Base-by-base conservation (phyloP, 1,139 yeast species). In the Starmera stellimalicola region DNA sequence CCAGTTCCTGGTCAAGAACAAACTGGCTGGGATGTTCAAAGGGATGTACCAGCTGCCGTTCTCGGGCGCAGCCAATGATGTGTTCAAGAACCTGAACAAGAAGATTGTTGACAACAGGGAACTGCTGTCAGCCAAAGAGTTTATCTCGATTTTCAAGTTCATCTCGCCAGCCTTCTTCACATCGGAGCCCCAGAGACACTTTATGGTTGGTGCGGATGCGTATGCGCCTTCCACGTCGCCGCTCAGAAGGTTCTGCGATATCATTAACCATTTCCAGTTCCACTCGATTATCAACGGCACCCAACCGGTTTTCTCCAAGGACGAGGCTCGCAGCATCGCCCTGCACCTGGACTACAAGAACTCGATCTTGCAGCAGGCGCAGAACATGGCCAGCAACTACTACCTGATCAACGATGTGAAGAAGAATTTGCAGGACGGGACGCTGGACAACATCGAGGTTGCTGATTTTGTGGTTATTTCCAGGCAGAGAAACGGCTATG, bases 151-250 rank as follows among this genome's bases (percentile, higher is more conserved):
- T 37, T 35, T 64, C 44, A 48, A 63, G 43, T 45, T 59, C 38
- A 37, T 69, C 51, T 49, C 62, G 11, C 60, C 63, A 23, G 66
- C 76, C 16, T 54, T 55, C 19, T 57, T 68, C 33, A 51, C 72
- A 0, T 50, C 65, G 3, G 33, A 34, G 2, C 65, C 77, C 1
- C 49, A 50, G 1, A 53, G 55, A 1, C 96, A 88, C 54, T 63
- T 65, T 20, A 73, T 81, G 37, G 58, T 87, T 30, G 95, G 94
- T 3, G 58, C 80, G 9, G 54, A 58, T 0, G 55, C 62, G 11
- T 87, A 91, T 50, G 66, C 82, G 7, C 83, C 85, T 26, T 77
- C 83, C 3, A 87, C 98, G 0, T 87, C 96, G 0, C 98, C 98
- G 2, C 64, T 91, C 41, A 65, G 98, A 55, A 63, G 98, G 43